Conservation (phyloP, 495 filamentous ascomycete species). For the Podospora conica region DNA sequence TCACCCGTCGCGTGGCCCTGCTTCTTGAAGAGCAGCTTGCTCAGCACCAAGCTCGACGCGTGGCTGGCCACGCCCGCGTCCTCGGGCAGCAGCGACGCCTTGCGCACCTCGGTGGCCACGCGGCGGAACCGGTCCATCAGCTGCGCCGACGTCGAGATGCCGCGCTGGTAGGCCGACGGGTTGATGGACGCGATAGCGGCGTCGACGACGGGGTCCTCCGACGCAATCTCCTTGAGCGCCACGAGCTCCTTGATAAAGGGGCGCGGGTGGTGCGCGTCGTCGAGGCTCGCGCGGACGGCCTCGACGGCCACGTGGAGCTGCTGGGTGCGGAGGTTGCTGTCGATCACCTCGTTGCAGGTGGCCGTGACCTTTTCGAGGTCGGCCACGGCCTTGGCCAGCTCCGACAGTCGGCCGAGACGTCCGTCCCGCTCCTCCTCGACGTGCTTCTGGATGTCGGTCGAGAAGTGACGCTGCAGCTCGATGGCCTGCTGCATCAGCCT, state of each 20-base stretch:
- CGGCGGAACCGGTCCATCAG: slow-evolving; percentile 93
- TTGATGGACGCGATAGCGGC: slow-evolving; percentile 93
- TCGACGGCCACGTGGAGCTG: slow-evolving; percentile 93
- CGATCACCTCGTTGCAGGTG: slow-evolving; percentile 80
- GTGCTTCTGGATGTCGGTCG: slow-evolving; percentile 65
- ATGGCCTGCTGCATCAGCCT: slow-evolving; percentile 87
- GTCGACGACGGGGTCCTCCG: slow-evolving; percentile 72
- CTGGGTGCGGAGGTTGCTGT: slow-evolving; percentile 85
- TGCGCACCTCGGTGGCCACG: slow-evolving; percentile 88
- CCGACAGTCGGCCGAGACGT: slow-evolving; percentile 75
- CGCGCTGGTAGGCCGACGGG: slow-evolving; percentile 86
- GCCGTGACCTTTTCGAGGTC: slow-evolving; percentile 80
- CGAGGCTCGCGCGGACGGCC: slow-evolving; percentile 75
- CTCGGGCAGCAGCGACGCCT: slow-evolving; percentile 84
- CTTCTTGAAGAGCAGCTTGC: slow-evolving; percentile 92
- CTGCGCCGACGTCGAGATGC: slow-evolving; percentile 72
- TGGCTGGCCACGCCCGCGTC: slow-evolving; percentile 92
- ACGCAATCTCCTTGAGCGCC: slow-evolving; percentile 85
- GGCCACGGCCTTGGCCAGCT: slow-evolving; percentile 66
- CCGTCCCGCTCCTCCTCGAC: slow-evolving; percentile 87
- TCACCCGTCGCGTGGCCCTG: slow-evolving; percentile 76
- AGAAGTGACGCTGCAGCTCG: slow-evolving; percentile 74
- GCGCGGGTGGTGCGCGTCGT: slow-evolving; percentile 62
- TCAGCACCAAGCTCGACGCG: slow-evolving; percentile 77
- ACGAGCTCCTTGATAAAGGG: slow-evolving; percentile 89